Evolutionary conservation across 2,329 filamentous ascomycete species (phyloP).

Genomic region (Ramularia endophylla): DNA sequence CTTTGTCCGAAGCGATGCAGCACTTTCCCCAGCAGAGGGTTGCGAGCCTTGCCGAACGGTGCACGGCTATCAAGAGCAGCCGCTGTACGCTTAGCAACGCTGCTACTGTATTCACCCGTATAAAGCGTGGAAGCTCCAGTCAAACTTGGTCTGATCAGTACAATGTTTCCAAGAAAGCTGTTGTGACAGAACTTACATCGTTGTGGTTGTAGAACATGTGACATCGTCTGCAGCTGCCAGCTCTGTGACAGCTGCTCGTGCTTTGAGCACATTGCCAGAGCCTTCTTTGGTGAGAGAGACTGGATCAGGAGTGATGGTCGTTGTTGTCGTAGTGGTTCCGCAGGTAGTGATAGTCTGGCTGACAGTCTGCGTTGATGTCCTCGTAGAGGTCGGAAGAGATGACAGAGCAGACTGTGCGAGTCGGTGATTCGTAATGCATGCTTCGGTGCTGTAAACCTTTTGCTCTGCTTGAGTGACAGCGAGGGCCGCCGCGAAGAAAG

Average conservation of each 20-base stretch:
- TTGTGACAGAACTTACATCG: constrained; percentile 10
- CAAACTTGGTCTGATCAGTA: constrained; percentile 7
- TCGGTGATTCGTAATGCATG: constrained; percentile 18
- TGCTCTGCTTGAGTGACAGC: constrained; percentile 6
- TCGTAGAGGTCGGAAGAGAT: constrained; percentile 13
- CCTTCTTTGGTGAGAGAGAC: constrained; percentile 9
- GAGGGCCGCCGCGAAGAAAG: constrained; percentile 7
- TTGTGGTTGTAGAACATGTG: constrained; percentile 16
- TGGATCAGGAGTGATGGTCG: constrained; percentile 16
- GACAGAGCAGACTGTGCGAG: constrained; percentile 4
- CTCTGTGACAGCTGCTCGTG: not conserved
- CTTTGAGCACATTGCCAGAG: constrained; percentile 1
- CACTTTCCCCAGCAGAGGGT: constrained; percentile 7
- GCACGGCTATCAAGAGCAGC: constrained; percentile 11
- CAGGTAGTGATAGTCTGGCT: constrained; percentile 18
- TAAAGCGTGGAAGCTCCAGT: constrained; percentile 18
- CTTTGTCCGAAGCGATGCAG: constrained; percentile 16
- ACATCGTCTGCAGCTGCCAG: constrained; percentile 1
- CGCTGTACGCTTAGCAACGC: constrained; percentile 19
- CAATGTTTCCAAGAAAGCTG: not conserved
- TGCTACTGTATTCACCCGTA: constrained; percentile 20
- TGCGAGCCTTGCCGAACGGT: constrained; percentile 3
- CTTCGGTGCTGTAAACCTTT: constrained; percentile 12
- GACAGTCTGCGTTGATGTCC: constrained; percentile 12
- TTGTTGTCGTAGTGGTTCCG: constrained; percentile 12